Conservation (phyloP, 2,329 filamentous ascomycete species). For the Fusarium temperatum region DNA sequence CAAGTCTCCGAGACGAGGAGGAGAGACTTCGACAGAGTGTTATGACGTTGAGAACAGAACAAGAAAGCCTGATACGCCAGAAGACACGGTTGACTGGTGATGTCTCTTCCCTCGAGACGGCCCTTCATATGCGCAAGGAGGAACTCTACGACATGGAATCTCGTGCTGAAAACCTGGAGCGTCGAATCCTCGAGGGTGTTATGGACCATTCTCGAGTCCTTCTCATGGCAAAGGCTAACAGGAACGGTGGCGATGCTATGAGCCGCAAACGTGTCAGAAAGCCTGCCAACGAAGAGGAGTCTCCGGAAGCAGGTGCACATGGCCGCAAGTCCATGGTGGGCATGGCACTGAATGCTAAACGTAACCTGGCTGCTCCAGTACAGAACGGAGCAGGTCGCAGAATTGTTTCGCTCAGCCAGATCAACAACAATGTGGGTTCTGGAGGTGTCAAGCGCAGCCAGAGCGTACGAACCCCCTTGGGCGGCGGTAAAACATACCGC, state of each 20-base stretch:
- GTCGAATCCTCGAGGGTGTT: conserved; percentile 91
- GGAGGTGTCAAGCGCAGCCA: conserved; percentile 79
- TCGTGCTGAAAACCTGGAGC: conserved; percentile 87
- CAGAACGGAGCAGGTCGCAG: conserved; percentile 72
- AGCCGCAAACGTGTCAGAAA: conserved; percentile 65
- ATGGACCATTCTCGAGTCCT: conserved; percentile 94
- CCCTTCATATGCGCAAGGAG: conserved; percentile 86
- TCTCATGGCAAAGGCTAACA: conserved; percentile 75
- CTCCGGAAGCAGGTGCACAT: conserved; percentile 33
- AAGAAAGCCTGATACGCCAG: conserved; percentile 78
- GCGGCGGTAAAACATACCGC: conserved; percentile 57
- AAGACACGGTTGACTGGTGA: conserved; percentile 85
- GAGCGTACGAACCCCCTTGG: conserved; percentile 72
- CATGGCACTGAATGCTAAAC: conserved; percentile 64
- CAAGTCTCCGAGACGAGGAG: conserved; percentile 61
- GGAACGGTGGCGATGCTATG: conserved; percentile 62
- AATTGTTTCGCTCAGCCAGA: conserved; percentile 91
- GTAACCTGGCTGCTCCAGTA: conserved; percentile 56
- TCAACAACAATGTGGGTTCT: conserved; percentile 75
- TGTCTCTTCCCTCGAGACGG: conserved; percentile 89
- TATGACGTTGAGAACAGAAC: conserved; percentile 69
- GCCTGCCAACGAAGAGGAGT: conserved; percentile 42
- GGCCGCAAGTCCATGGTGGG: conserved; percentile 54
- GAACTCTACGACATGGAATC: conserved; percentile 91
- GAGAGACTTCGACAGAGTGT: conserved; percentile 64